Evolutionary conservation across 2,329 filamentous ascomycete species (phyloP), one percentile per base, ranked within the genome.

Genomic region (Aspergillus cejpii): DNA sequence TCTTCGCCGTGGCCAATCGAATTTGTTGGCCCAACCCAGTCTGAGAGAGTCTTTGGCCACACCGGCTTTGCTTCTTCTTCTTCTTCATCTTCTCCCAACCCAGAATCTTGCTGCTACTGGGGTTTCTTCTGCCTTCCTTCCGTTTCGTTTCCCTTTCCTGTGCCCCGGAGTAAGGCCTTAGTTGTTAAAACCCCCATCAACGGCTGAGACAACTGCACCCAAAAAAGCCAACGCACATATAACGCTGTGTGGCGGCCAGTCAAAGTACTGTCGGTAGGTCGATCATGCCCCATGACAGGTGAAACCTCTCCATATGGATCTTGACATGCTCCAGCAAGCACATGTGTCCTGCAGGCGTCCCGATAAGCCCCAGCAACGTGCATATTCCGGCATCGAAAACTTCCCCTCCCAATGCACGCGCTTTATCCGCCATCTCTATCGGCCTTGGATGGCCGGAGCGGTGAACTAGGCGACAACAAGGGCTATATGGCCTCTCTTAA

Each of bases 331-430:
- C n/a, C 45, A 54, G 49, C 28, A 28, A 43, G 34, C 42, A 40
- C 42, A 51, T 48, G 40, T 55, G 39, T 19, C 43, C 52, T 64
- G 60, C 60, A 64, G 58, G 44, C 50, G 49, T 46, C 56, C 58
- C 47, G 44, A 44, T 49, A 47, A 51, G 37, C 48, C 48, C 53
- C 49, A 55, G 47, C 42, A 50, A 49, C 46, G 45, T 50, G 52
- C 50, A 51, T 55, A 43, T 19, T 36, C 44, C 36, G 40, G 28
- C 33, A 47, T 31, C 51, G 41, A 37, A 26, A 39, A n/a, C n/a
- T n/a, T n/a, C n/a, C n/a, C n/a, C 41, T 29, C 36, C 19, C 14
- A 31, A 45, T 51, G 43, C 39, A 39, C 39, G 38, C 17, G 23
- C 17, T 41, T 50, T 15, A 41, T 19, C 20, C 37, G 44, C 21